Conservation (phyloP, 169 alveolate species). For the Cryptosporidium xiaoi region DNA sequence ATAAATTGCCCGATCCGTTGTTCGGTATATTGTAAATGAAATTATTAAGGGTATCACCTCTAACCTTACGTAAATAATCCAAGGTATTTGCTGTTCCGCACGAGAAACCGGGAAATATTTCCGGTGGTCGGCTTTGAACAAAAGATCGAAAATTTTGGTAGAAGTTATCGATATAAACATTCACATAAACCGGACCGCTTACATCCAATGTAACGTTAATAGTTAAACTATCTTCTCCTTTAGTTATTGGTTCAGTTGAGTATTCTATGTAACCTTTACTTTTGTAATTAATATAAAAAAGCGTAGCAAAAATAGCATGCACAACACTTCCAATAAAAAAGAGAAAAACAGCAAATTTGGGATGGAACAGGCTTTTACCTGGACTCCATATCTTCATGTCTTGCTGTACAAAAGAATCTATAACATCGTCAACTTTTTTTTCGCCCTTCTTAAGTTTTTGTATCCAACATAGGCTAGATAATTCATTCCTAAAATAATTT, state of each 20-base stretch:
- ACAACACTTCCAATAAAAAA: slow-evolving; percentile 44
- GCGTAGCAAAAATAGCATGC: slow-evolving; percentile 46
- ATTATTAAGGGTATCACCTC: slow-evolving; percentile 56
- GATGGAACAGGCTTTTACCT: slow-evolving; percentile 38
- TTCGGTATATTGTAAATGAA: slow-evolving; percentile 2
- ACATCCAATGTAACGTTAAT: slow-evolving; percentile 19
- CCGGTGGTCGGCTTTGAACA: slow-evolving; percentile 74
- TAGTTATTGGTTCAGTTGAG: slow-evolving; percentile 52
- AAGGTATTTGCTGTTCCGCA: slow-evolving; percentile 69
- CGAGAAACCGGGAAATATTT: slow-evolving; percentile 56
- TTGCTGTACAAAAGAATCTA: slow-evolving; percentile 65
- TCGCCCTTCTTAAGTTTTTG: slow-evolving; percentile 41
- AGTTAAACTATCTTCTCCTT: slow-evolving; percentile 4
- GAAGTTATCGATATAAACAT: slow-evolving; percentile 49
- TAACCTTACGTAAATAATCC: slow-evolving; percentile 23
- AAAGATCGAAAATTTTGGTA: slow-evolving; percentile 68
- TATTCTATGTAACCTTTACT: slow-evolving; percentile 13
- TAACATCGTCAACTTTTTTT: slow-evolving; percentile 52
- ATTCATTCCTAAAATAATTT: slow-evolving; percentile 37
- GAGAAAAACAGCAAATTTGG: slow-evolving; percentile 38
- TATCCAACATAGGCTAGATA: slow-evolving; percentile 26
- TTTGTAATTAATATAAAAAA: slow-evolving; percentile 37
- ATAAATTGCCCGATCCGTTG: neutral
- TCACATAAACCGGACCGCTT: slow-evolving; percentile 39
- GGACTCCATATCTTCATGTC: slow-evolving; percentile 69